A percentile compares a stretch with the other conserved stretches of the same genome.
Conservation (phyloP, 1,284 basidiomycete species). For the Exobasidium rhododendri region DNA sequence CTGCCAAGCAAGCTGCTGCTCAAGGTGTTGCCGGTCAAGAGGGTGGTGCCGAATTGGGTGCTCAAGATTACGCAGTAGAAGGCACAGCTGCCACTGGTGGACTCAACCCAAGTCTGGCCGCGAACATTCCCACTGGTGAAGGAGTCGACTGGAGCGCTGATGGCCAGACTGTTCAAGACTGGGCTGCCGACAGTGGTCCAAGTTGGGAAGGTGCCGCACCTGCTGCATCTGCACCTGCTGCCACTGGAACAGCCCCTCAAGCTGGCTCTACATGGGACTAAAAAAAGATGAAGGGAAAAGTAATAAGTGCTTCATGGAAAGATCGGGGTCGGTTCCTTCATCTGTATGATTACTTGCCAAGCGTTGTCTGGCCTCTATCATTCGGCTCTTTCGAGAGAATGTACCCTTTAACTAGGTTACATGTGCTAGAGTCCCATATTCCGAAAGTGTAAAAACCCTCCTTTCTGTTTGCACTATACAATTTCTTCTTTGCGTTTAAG, state of each 20-base stretch:
- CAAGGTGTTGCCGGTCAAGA: slow-evolving; percentile 37
- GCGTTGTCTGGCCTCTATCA: slow-evolving; percentile 29
- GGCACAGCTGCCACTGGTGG: slow-evolving; percentile 75
- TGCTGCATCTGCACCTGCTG: slow-evolving; percentile 16
- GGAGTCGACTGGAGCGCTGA: slow-evolving; percentile 76
- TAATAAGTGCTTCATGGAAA: slow-evolving; percentile 9
- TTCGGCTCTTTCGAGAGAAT: slow-evolving; percentile 37
- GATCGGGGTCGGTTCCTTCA: slow-evolving; percentile 10
- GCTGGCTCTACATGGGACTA: slow-evolving; percentile 33
- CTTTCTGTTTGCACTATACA: neutral
- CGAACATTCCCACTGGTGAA: slow-evolving; percentile 42
- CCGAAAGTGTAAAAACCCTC: slow-evolving; percentile 18
- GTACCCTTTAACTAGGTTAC: slow-evolving; percentile 18
- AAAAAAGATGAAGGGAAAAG: slow-evolving; percentile 7
- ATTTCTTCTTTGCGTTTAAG: too few relatives aligned
- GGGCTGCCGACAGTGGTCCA: slow-evolving; percentile 53
- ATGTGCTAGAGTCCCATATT: slow-evolving; percentile 32
- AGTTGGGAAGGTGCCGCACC: slow-evolving; percentile 70
- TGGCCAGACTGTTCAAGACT: slow-evolving; percentile 55
- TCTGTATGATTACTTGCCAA: slow-evolving; percentile 11
- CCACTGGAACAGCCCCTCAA: slow-evolving; percentile 19
- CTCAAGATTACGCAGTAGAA: slow-evolving; percentile 42
- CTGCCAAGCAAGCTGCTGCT: slow-evolving; percentile 65
- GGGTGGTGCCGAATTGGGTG: slow-evolving; percentile 31
- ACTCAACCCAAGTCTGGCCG: slow-evolving; percentile 60